Conservation (phyloP, 768 basidiomycete genomes). For the Daedaleopsis nitida region DNA sequence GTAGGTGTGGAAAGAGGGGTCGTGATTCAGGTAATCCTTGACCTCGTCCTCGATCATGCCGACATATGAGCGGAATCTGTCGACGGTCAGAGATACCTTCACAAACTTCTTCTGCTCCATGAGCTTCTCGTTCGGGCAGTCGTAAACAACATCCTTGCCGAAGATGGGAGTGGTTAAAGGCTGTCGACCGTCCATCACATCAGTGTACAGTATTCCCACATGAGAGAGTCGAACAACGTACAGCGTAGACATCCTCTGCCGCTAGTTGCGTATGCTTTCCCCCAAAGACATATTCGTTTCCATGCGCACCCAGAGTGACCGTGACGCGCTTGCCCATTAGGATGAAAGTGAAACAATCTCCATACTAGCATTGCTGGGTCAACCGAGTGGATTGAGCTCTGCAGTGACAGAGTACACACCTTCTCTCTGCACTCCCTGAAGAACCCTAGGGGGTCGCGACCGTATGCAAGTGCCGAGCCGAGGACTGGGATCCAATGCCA, state of each 20-base stretch:
- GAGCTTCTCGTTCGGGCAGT: slow-evolving; percentile 91
- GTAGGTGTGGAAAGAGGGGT: slow-evolving; percentile 60
- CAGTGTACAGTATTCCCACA: too few relatives aligned
- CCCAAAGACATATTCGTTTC: slow-evolving; percentile 92
- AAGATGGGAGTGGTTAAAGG: slow-evolving; percentile 94
- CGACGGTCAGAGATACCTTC: slow-evolving; percentile 91
- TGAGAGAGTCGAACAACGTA: too few relatives aligned
- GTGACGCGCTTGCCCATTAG: slow-evolving; percentile 89
- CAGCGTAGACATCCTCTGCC: slow-evolving; percentile 97
- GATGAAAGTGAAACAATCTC: slow-evolving; percentile 95
- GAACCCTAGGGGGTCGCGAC: slow-evolving; percentile 91
- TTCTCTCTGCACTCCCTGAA: slow-evolving; percentile 78
- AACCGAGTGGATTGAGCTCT: too few relatives aligned
- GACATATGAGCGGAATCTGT: slow-evolving; percentile 85
- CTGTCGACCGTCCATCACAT: too few relatives aligned
- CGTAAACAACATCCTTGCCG: slow-evolving; percentile 97
- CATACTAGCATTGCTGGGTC: slow-evolving; percentile 59
- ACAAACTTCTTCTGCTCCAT: slow-evolving; percentile 99
- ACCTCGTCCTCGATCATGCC: slow-evolving; percentile 47
- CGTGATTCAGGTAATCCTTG: slow-evolving; percentile 67
- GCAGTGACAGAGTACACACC: slow-evolving; percentile 42
- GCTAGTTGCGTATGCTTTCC: slow-evolving; percentile 91
- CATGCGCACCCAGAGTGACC: slow-evolving; percentile 86
- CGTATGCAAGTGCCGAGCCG: slow-evolving; percentile 88
- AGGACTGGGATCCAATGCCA: slow-evolving; percentile 92